Percentiles rank a stretch among this genome's conserved stretches.
phyloP scores from a whole-genome alignment of 139 green algal genomes.

The Mychonastes homosphaera region DNA sequence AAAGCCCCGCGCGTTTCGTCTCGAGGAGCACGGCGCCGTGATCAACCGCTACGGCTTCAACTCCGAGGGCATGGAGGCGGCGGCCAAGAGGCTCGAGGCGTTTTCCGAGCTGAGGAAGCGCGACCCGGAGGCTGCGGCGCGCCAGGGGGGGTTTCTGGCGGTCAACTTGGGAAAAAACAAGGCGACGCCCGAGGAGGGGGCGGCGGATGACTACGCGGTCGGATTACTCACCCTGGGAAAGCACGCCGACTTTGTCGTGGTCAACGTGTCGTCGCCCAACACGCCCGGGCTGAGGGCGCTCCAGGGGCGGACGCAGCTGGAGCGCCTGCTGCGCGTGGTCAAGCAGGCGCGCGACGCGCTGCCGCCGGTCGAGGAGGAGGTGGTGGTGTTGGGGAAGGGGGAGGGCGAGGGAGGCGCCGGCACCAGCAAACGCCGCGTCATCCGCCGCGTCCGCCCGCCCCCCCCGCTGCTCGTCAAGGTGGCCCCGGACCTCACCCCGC shows the following conservation, averaged over 20 bases:
- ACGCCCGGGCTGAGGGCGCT: slow-evolving; percentile 79
- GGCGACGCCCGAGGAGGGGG: slow-evolving; percentile 65
- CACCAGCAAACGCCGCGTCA: background rate
- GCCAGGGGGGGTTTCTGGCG: slow-evolving; percentile 49
- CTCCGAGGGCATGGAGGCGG: slow-evolving; percentile 72
- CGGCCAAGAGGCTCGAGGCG: slow-evolving; percentile 44
- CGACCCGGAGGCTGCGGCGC: slow-evolving; percentile 10
- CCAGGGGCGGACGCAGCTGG: slow-evolving; percentile 73
- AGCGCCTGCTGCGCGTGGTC: slow-evolving; percentile 48
- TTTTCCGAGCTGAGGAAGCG: slow-evolving; percentile 19
- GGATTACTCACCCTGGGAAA: slow-evolving; percentile 54
- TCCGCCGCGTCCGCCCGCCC: slow-evolving; percentile 9
- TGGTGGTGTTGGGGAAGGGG: too few species aligned
- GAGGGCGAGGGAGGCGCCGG: background rate
- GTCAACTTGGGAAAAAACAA: slow-evolving; percentile 99
- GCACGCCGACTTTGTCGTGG: slow-evolving; percentile 88
- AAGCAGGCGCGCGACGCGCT: slow-evolving; percentile 56
- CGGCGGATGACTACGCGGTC: slow-evolving; percentile 72
- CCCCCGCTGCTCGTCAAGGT: slow-evolving; percentile 92
- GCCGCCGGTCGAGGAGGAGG: too few species aligned
- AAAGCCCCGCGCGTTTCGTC: slow-evolving; percentile 79
- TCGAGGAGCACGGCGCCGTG: slow-evolving; percentile 70
- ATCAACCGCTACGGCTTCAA: slow-evolving; percentile 99
- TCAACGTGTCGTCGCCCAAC: slow-evolving; percentile 98
- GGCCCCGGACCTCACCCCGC: slow-evolving; percentile 75